Evolutionary conservation across 2,329 filamentous ascomycete genomes (phyloP).

Genomic region (Stagonosporopsis rhizophila): DNA sequence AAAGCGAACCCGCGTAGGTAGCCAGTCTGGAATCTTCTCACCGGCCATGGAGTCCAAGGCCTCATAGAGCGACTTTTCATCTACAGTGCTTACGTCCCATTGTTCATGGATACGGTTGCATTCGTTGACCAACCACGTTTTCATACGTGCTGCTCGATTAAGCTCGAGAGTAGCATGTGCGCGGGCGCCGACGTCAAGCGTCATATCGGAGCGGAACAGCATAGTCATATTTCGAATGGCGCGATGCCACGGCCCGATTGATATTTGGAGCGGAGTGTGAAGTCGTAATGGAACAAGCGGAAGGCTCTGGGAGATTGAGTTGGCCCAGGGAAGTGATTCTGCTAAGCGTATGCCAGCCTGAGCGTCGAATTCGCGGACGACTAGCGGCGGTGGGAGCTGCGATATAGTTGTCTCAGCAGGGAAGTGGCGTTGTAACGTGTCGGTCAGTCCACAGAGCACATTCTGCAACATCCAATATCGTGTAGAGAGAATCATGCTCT

Average conservation of each 20-base stretch:
- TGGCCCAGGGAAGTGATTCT: slow-evolving; percentile 32
- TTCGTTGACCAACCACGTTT: slow-evolving; percentile 27
- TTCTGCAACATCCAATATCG: slow-evolving; percentile 39
- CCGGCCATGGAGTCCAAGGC: slow-evolving; percentile 36
- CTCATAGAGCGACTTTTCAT: slow-evolving; percentile 30
- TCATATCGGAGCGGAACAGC: neutral
- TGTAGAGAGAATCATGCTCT: slow-evolving; percentile 32
- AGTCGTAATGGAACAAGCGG: slow-evolving; percentile 39
- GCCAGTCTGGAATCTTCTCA: slow-evolving; percentile 38
- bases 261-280: slow-evolving; percentile 38
- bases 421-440: slow-evolving; percentile 36
- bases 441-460: slow-evolving; percentile 31
- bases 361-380: slow-evolving; percentile 25
- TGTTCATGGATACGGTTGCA: slow-evolving; percentile 33
- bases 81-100: slow-evolving; percentile 32
- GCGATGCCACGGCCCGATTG: slow-evolving; percentile 37
- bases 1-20: slow-evolving; percentile 37
- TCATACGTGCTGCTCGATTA: slow-evolving; percentile 31
- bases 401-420: slow-evolving; percentile 25
- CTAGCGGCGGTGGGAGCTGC: slow-evolving; percentile 24
- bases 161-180: slow-evolving; percentile 6
- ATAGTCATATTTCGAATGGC: slow-evolving; percentile 19
- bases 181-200: neutral
- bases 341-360: slow-evolving; percentile 32
- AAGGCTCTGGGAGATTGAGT: slow-evolving; percentile 26